Conservation (phyloP, 2,329 filamentous ascomycete species). For the Cephalotrichum gorgonifer region DNA sequence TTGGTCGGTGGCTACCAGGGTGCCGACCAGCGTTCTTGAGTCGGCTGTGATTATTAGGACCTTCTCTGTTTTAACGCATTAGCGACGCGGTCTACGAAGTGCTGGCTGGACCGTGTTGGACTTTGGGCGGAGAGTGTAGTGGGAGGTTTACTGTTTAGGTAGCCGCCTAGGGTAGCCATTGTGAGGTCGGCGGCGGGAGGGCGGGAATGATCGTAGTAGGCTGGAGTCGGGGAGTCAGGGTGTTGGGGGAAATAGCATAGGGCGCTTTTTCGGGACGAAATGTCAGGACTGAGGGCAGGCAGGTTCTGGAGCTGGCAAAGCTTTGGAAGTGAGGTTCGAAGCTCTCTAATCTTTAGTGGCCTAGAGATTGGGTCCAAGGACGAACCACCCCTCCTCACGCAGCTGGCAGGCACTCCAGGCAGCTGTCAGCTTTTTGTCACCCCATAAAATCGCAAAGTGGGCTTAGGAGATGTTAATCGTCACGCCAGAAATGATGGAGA, state of each 20-base stretch:
- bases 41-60: constrained; percentile 88
- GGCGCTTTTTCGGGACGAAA: not conserved
- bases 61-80: constrained; percentile 53
- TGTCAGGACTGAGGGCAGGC: not conserved
- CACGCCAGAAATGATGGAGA: not conserved
- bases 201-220: not conserved
- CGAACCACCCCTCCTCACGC: too few relatives aligned
- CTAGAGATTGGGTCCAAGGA: too few relatives aligned
- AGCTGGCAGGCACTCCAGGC: too few relatives aligned
- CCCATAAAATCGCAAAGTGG: not conserved
- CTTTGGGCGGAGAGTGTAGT: not conserved
- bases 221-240: not conserved
- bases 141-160: constrained; percentile 28
- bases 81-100: not conserved
- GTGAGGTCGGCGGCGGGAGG: constrained; percentile 5
- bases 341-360: not conserved
- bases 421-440: not conserved
- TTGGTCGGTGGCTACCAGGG: constrained; percentile 76
- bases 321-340: not conserved
- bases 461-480: not conserved
- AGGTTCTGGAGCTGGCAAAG: not conserved
- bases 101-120: not conserved
- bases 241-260: not conserved
- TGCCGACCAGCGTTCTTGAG: constrained; percentile 77
- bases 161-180: constrained; percentile 34